phyloP scores from a whole-genome alignment of 805 yeast species.

The Starmerella ratchasimensis region DNA sequence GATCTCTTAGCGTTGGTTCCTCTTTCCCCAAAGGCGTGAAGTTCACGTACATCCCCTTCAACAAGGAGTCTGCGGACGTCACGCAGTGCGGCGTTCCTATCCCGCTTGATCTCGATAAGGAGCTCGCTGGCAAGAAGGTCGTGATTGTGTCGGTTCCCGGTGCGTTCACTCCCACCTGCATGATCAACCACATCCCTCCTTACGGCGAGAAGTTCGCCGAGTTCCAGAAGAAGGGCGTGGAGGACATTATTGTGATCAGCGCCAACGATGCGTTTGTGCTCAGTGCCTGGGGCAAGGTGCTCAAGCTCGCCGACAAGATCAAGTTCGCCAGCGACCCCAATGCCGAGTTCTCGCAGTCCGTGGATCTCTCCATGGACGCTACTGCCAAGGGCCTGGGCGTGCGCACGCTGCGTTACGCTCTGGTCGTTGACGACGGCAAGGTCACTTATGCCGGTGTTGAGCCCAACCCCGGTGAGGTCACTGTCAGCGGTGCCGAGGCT shows the following conservation, averaged over 20 bases:
- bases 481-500: conserved; percentile 36
- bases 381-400: conserved; percentile 40
- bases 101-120: conserved; percentile 26
- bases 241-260: conserved; percentile 46
- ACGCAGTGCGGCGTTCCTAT: conserved; percentile 31
- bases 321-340: conserved; percentile 55
- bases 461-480: conserved; percentile 30
- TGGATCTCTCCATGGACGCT: conserved; percentile 47
- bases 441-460: conserved; percentile 41
- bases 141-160: conserved; percentile 72
- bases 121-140: conserved; percentile 36
- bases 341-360: conserved; percentile 41
- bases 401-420: conserved; percentile 60
- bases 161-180: conserved; percentile 77
- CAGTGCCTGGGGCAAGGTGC: conserved; percentile 51
- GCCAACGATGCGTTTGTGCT: conserved; percentile 61
- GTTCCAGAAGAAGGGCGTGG: conserved; percentile 47
- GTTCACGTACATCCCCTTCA: conserved; percentile 27
- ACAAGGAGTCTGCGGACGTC: conserved; percentile 23
- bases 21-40: conserved; percentile 26
- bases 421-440: conserved; percentile 47
- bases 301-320: conserved; percentile 27
- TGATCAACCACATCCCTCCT: conserved; percentile 59
- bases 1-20: conserved; percentile 15
- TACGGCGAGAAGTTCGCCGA: conserved; percentile 38